These are phyloP conservation scores for Ophiostoma australiae DNA, from an alignment of 2,329 filamentous ascomycete species.

Conservation along the genomic window DNA sequence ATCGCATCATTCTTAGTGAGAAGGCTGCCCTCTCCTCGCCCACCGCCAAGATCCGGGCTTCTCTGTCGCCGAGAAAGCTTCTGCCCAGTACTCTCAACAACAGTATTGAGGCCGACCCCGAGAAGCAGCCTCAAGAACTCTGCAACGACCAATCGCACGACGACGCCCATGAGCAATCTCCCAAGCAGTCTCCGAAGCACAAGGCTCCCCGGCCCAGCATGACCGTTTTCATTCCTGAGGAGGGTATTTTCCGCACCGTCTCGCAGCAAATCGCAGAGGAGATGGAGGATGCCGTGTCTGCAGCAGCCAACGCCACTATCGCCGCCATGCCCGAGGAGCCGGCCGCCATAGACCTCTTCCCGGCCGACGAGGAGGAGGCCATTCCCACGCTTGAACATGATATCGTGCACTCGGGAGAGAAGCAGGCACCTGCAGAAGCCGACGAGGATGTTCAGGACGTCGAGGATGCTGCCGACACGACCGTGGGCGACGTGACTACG, in stretches of 20 bases:
- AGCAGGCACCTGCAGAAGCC: not conserved
- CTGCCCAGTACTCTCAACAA: slow-evolving; percentile 37
- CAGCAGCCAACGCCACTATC: slow-evolving; percentile 31
- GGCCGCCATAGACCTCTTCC: not conserved
- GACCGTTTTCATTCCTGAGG: slow-evolving; percentile 55
- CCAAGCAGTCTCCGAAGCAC: slow-evolving; percentile 14
- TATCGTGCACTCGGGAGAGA: not conserved
- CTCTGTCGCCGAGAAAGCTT: slow-evolving; percentile 26
- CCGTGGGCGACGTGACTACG: slow-evolving; percentile 32
- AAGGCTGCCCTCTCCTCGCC: slow-evolving; percentile 29
- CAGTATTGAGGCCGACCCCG: not conserved
- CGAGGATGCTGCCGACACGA: slow-evolving; percentile 32
- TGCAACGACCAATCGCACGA: not conserved
- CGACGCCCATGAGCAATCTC: not conserved
- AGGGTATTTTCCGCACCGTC: slow-evolving; percentile 59
- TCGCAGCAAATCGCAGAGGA: slow-evolving; percentile 50
- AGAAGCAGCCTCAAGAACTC: not conserved
- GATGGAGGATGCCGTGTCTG: slow-evolving; percentile 34
- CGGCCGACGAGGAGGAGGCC: slow-evolving; percentile 23
- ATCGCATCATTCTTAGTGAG: slow-evolving; percentile 42
- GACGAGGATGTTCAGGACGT: slow-evolving; percentile 26
- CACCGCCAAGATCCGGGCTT: slow-evolving; percentile 29
- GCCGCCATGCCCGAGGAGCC: slow-evolving; percentile 28
- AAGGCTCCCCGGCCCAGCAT: slow-evolving; percentile 37
- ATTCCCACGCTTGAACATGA: not conserved